Base-by-base conservation (phyloP, 495 filamentous ascomycete genomes). In the Pyrenopolyporus hunteri region DNA sequence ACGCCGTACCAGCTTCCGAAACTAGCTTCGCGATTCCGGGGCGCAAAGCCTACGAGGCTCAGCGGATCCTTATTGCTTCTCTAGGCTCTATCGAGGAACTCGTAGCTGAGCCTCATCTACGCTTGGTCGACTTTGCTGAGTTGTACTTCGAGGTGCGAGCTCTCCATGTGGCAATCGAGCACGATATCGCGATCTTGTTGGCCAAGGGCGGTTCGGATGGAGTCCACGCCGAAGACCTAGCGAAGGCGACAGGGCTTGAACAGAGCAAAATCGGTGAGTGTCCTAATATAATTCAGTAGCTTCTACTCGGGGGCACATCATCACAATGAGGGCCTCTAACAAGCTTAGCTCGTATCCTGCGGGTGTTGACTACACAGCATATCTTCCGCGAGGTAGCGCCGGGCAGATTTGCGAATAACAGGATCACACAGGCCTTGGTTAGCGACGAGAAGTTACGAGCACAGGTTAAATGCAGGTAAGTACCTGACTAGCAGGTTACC, bases 131-230 rank as follows among this genome's bases (percentile, higher is more conserved):
- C 35, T 70, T 74, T 11, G 59, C 61, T 14, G 57, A 64, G 20
- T 49, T 70, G 31, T 73, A 73, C 51, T 73, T 70, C 43, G 70
- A 70, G 36, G 61, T 61, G 32, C 57, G 72, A 9, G 66, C 70
- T 6, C 59, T 74, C 1, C 69, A 72, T n/a, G 63, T 74, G 8
- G 69, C 70, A 6, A 55, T 64, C 20, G 64, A 74, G 14, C 70
- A 72, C 14, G 59, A 66, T 10, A 70, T 74, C 14, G 68, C 70
- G 0, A 31, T 64, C 20, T 22, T 72, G 14, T 33, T 74, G 19
- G 67, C 63, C 1, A 19, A 61, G 6, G 66, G 59, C 11, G 64
- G 64, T 11, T 45, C 17, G 11, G 66, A 66, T 9, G 68, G 72
- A 2, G 29, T 74, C 45, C 14, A 49, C 1, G 60, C 67, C 7